phyloP scores from a whole-genome alignment of 2,329 filamentous ascomycete species.

The Orbilia brochopaga region DNA sequence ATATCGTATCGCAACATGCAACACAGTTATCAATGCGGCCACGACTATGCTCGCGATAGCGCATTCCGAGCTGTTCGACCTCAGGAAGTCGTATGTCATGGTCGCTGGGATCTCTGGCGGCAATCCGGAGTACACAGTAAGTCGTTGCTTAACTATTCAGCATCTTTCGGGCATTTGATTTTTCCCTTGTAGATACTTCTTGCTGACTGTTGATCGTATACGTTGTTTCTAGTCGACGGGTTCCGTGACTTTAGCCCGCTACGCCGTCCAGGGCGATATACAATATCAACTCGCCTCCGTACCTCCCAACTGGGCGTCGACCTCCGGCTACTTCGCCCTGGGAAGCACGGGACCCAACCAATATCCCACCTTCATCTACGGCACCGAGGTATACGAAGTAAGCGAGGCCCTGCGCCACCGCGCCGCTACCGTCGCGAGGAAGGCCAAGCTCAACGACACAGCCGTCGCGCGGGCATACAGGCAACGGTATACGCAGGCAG shows the following conservation, averaged over 20 bases:
- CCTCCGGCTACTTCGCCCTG: constrained; percentile 14
- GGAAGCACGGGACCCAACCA: constrained; percentile 56
- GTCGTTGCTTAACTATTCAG: constrained; percentile 57
- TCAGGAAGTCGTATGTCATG: constrained; percentile 73
- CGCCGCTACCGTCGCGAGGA: constrained; percentile 63
- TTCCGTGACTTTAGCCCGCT: constrained; percentile 71
- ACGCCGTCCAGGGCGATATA: constrained; percentile 74
- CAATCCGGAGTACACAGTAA: constrained; percentile 71
- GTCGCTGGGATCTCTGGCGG: constrained; percentile 75
- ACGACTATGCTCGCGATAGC: constrained; percentile 68
- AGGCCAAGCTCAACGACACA: constrained; percentile 64
- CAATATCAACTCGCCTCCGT: constrained; percentile 77
- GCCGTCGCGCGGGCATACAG: constrained; percentile 64
- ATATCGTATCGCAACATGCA: background rate
- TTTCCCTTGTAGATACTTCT: constrained; percentile 69
- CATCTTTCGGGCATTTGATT: constrained; percentile 69
- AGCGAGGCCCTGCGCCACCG: constrained; percentile 66
- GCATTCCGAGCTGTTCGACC: constrained; percentile 68
- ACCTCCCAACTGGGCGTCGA: constrained; percentile 59
- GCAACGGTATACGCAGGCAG: constrained; percentile 62
- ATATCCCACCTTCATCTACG: constrained; percentile 68
- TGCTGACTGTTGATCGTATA: constrained; percentile 71
- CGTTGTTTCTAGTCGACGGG: constrained; percentile 70
- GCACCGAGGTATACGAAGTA: constrained; percentile 73
- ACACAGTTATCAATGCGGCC: constrained; percentile 74